A percentile compares a stretch with the other conserved stretches of the same genome.
Evolutionary conservation across 176 grass and related monocot species (phyloP).

Genomic region (Eleusine coracana): DNA sequence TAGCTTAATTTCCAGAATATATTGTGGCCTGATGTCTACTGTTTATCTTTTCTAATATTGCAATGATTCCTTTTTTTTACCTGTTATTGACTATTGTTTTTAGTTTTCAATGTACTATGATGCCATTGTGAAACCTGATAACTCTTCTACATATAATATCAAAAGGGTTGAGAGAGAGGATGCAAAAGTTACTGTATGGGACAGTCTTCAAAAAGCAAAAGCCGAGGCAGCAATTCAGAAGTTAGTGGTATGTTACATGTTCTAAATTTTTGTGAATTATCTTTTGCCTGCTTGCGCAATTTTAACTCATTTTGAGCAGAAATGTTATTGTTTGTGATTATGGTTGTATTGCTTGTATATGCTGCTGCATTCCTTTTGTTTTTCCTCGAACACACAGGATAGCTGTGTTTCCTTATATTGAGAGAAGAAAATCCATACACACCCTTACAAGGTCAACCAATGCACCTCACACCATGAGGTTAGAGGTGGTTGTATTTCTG

Average conservation of each 20-base stretch:
- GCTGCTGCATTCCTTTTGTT: too few relatives aligned
- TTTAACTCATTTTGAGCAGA: neutral
- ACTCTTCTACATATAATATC: constrained; percentile 28
- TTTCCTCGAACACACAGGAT: too few relatives aligned
- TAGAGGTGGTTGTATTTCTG: too few relatives aligned
- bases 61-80: neutral
- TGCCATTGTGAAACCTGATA: constrained; percentile 21
- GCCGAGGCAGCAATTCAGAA: constrained; percentile 90
- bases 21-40: neutral
- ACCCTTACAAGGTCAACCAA: too few relatives aligned
- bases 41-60: neutral
- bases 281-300: neutral
- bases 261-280: constrained; percentile 11
- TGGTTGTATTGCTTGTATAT: neutral
- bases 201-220: constrained; percentile 90
- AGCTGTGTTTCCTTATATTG: too few relatives aligned
- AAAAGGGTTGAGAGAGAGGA: constrained; percentile 76
- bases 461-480: too few relatives aligned
- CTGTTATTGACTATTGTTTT: neutral
- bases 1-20: constrained; percentile 22
- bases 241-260: constrained; percentile 65
- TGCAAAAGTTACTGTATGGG: constrained; percentile 87
- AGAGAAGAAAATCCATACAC: too few relatives aligned
- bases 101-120: neutral
- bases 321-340: neutral